These are phyloP conservation scores for Pseudogymnoascus sp. DNA, from an alignment of 2,329 filamentous ascomycete species.

Conservation along the genomic window DNA sequence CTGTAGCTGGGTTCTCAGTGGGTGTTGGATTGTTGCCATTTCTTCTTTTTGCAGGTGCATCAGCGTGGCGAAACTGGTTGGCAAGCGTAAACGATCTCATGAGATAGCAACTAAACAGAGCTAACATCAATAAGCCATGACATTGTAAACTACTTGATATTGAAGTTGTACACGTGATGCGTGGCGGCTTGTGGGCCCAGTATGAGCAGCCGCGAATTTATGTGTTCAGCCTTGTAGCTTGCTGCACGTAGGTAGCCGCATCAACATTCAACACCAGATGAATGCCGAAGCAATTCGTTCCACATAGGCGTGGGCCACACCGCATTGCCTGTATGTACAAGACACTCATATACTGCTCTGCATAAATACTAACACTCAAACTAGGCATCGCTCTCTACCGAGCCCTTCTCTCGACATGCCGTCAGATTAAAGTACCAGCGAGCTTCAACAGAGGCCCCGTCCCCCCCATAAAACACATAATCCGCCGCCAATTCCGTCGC, in stretches of 20 bases:
- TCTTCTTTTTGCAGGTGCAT: slow-evolving; percentile 24
- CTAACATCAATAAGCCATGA: slow-evolving; percentile 7
- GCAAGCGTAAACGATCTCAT: slow-evolving; percentile 7
- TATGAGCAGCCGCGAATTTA: neutral
- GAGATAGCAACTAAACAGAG: slow-evolving; percentile 10
- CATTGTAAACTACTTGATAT: neutral
- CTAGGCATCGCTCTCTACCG: slow-evolving; percentile 65
- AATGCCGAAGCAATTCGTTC: slow-evolving; percentile 39
- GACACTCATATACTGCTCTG: neutral
- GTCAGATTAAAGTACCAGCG: slow-evolving; percentile 45
- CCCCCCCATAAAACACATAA: slow-evolving; percentile 48
- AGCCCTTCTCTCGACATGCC: slow-evolving; percentile 55
- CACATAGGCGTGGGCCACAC: slow-evolving; percentile 41
- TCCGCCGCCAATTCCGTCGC: slow-evolving; percentile 55
- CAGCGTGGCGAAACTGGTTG: slow-evolving; percentile 29
- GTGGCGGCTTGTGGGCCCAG: neutral
- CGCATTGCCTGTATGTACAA: slow-evolving; percentile 41
- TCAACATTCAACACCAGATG: slow-evolving; percentile 21
- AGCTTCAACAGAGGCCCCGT: slow-evolving; percentile 31
- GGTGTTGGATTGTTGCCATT: slow-evolving; percentile 15
- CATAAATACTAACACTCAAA: neutral
- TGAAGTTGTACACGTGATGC: slow-evolving; percentile 6
- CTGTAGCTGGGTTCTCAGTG: slow-evolving; percentile 4
- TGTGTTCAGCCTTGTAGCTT: slow-evolving; percentile 1
- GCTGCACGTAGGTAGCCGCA: neutral